Conservation (phyloP, 225 moss, liverwort and hornwort genomes). For the Sphagnum tenellum region DNA sequence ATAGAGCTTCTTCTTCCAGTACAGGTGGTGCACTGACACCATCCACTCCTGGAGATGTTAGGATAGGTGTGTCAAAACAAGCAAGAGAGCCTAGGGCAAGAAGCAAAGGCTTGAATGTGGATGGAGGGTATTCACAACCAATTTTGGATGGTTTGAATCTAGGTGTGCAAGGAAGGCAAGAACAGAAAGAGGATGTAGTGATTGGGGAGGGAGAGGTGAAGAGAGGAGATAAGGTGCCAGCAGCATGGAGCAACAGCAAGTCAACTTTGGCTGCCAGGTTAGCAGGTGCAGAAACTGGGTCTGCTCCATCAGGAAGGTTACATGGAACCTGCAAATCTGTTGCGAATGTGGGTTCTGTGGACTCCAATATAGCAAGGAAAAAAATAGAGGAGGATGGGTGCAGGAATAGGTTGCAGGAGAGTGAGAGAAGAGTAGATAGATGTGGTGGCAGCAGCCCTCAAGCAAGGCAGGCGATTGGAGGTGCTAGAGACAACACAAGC, state of each 20-base stretch:
- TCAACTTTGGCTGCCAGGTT: conserved; percentile 12
- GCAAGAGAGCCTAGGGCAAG: conserved; percentile 39
- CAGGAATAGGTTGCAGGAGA: too few species aligned
- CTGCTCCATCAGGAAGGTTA: too few species aligned
- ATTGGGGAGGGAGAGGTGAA: conserved; percentile 32
- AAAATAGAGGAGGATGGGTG: too few species aligned
- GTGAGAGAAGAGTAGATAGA: too few species aligned
- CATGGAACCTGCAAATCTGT: too few species aligned
- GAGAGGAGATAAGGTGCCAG: conserved; percentile 29
- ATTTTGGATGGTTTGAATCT: conserved; percentile 25
- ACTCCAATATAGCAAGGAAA: too few species aligned
- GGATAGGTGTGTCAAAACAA: not conserved
- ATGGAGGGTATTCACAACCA: conserved; percentile 26
- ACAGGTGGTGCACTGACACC: conserved; percentile 20
- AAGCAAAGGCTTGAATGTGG: too few species aligned
- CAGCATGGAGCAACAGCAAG: conserved; percentile 47
- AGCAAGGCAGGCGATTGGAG: conserved; percentile 22
- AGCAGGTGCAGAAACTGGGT: conserved; percentile 1
- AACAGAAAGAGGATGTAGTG: conserved; percentile 26
- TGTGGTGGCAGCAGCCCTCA: conserved; percentile 10
- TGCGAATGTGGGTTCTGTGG: too few species aligned
- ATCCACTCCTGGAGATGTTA: too few species aligned
- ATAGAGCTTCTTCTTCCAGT: conserved; percentile 17
- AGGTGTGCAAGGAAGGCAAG: conserved; percentile 50
- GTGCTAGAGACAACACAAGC: conserved; percentile 7